phyloP scores from a whole-genome alignment of 805 yeast genomes.

The Grigorovia jiainica region DNA sequence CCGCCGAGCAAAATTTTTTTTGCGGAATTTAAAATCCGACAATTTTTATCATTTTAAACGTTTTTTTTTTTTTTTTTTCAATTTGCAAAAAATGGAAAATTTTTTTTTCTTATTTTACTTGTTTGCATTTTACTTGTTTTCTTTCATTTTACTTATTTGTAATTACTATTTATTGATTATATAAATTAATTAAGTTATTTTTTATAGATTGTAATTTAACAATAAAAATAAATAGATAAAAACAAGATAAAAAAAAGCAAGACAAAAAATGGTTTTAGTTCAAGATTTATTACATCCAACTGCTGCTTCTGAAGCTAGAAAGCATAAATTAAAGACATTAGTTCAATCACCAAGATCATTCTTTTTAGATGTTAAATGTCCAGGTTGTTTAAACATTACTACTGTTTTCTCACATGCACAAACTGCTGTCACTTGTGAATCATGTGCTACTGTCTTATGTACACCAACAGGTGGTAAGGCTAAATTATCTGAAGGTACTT shows the following conservation, averaged over 20 bases:
- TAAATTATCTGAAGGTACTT: conserved; percentile 97
- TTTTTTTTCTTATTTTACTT: no score
- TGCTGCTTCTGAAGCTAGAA: conserved; percentile 91
- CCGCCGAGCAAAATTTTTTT: no score
- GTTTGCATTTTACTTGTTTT: no score
- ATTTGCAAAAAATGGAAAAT: no score
- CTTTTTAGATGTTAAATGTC: conserved; percentile 99
- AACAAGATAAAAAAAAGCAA: not conserved
- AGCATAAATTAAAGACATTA: conserved; percentile 95
- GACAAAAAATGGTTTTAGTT: conserved; percentile 71
- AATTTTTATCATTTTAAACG: no score
- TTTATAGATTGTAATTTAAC: no score
- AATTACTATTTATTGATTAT: no score
- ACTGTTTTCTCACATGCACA: conserved; percentile 99
- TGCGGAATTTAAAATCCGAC: no score
- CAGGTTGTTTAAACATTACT: conserved; percentile 98
- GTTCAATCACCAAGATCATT: conserved; percentile 97
- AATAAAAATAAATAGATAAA: not conserved
- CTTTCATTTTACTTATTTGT: no score
- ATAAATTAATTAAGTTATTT: no score
- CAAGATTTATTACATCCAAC: conserved; percentile 98
- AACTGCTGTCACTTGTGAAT: conserved; percentile 99
- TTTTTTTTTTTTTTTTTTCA: no score
- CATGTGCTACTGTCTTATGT: conserved; percentile 96
- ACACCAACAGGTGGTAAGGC: conserved; percentile 99